Evolutionary conservation across 805 yeast genomes (phyloP), one percentile per base, ranked within the genome.

Genomic region (Candida corydali): DNA sequence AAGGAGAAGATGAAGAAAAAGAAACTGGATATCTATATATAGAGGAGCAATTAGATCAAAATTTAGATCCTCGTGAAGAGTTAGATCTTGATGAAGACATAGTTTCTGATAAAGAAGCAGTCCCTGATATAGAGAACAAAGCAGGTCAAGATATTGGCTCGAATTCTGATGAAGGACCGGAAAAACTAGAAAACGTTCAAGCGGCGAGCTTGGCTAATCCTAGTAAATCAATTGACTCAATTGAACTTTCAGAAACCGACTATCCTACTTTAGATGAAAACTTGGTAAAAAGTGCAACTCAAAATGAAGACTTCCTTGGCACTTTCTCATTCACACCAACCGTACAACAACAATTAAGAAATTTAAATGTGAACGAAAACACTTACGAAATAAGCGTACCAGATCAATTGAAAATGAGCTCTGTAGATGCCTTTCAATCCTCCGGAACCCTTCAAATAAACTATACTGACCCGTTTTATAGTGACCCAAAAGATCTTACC

Each of bases 381-480:
- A 36, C 35, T 8, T 58, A 41, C 39, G 65, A 62, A 29, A 43
- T 51, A 4, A 20, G 29, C 1, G 29, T 51, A 1, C 62, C 64
- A 2, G 39, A 39, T 2, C 24, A 15, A 1, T 34, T 63, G 6
- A 20, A 29, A 1, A 56, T 50, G 14, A 41, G 37, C 5, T 41
- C 56, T 4, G 27, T 47, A 9, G 22, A 44, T 2, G 38, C 49
- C 10, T 61, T 84, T 20, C 77, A 72, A 22, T 54, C 54, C 0
- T 44, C 52, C 17, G 80, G 79, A 0, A 46, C 70, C 10, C 69
- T 83, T 2, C 67, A 72, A 43, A 57, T 76, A 10, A 70, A 77
- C 10, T 81, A 82, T 50, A 39, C 47, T 1, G 82, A 76, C 43
- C 95, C 96, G 0, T 77, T 60, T 45, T 89, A 77, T 46, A 71